Conservation (phyloP, 768 basidiomycete species). For the Lentinula sp. region DNA sequence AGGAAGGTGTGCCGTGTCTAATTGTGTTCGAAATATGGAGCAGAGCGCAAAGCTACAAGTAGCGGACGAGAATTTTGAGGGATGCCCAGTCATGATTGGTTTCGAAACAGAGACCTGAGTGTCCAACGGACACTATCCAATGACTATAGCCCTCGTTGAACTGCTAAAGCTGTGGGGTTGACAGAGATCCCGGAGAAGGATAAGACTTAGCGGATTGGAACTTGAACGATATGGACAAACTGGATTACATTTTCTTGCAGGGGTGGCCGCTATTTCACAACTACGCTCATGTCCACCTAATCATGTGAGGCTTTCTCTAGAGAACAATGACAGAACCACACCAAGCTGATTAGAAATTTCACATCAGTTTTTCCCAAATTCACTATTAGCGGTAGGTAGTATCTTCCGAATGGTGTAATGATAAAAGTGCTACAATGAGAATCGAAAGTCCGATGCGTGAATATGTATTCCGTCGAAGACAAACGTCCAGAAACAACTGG, state of each 20-base stretch:
- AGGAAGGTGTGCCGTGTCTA: slow-evolving; percentile 33
- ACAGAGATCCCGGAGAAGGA: slow-evolving; percentile 15
- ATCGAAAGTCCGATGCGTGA: too few species aligned
- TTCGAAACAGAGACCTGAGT: slow-evolving; percentile 37
- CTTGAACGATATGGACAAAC: slow-evolving; percentile 44
- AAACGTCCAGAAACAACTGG: too few species aligned
- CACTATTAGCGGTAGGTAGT: too few species aligned
- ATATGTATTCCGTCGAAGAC: too few species aligned
- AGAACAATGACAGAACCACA: too few species aligned
- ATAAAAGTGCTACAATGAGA: too few species aligned
- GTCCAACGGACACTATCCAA: slow-evolving; percentile 31
- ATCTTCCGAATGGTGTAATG: too few species aligned
- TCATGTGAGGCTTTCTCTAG: too few species aligned
- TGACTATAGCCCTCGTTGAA: slow-evolving; percentile 25
- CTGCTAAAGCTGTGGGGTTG: slow-evolving; percentile 29
- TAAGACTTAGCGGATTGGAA: slow-evolving; percentile 33
- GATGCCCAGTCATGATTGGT: slow-evolving; percentile 20
- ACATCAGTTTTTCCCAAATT: too few species aligned
- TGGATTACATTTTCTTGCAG: slow-evolving; percentile 23
- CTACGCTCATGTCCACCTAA: too few species aligned
- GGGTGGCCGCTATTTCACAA: too few species aligned
- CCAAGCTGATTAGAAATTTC: too few species aligned
- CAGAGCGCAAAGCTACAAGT: slow-evolving; percentile 22
- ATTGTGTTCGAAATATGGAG: slow-evolving; percentile 39
- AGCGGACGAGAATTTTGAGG: slow-evolving; percentile 25